Evolutionary conservation across 805 yeast genomes (phyloP), one percentile per base, ranked within the genome.

Genomic region (Geotrichum ghanense): DNA sequence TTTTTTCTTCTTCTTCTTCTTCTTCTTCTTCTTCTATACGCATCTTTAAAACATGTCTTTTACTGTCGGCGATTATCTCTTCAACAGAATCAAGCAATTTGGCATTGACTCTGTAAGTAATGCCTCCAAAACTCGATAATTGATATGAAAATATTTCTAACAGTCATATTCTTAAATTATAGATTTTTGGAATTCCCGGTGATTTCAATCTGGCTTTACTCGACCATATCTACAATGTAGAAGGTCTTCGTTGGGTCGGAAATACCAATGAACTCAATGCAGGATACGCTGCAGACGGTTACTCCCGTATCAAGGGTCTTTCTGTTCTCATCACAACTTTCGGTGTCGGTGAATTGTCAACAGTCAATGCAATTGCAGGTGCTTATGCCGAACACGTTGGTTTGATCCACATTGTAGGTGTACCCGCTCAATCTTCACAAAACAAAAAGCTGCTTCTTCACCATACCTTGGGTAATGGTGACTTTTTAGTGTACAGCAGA

Each of bases 301-400:
- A 85, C 69, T 79, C 90, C 46, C 71, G 95, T 64, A 72, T 85
- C 57, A 84, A 83, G 67, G 82, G 89, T 50, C 67, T 84, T 61
- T 75, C 83, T 51, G 81, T 83, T 56, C 55, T 85, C 44, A 72
- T 84, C 59, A 85, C 95, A 63, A 85, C 95, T 44, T 85, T 85
- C 63, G 95, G 95, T 67, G 95, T 85, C 48, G 95, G 95, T 64
- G 95, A 84, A 66, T 73, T 84, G 60, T 75, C 83, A 23, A 90
- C 94, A 10, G 70, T 84, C 57, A 84, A 84, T 65, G 95, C 92
- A 57, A 74, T 86, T 61, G 95, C 89, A 41, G 95, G 95, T 57
- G 72, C 92, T 45, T 85, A 78, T 67, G 89, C 95, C 52, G 95
- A 86, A 67, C 94, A 85, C 67, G 89, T 86, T 52, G 92, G 92